phyloP scores from a whole-genome alignment of 2,329 filamentous ascomycete species.

The Verticillium klebahnii region DNA sequence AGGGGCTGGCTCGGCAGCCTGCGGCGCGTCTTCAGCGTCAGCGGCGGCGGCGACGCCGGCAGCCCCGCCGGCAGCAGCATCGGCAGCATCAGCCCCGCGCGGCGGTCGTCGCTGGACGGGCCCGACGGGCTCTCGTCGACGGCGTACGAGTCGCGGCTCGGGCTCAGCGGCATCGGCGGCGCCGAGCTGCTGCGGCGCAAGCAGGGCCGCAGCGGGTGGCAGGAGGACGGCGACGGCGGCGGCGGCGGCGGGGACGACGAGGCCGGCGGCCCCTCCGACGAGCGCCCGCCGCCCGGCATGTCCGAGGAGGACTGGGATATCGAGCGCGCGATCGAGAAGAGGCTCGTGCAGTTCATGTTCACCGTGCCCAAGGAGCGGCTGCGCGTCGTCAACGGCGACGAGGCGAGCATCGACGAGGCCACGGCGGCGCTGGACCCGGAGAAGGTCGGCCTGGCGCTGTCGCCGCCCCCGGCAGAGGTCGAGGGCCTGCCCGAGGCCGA shows the following conservation, averaged over 20 bases:
- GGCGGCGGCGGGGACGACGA: slow-evolving; percentile 36
- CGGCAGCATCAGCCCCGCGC: neutral
- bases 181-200: slow-evolving; percentile 45
- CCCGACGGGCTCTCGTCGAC: slow-evolving; percentile 25
- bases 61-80: slow-evolving; percentile 15
- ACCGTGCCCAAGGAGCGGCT: slow-evolving; percentile 84
- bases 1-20: slow-evolving; percentile 65
- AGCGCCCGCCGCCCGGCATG: slow-evolving; percentile 42
- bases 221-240: slow-evolving; percentile 44
- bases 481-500: slow-evolving; percentile 1
- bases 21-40: slow-evolving; percentile 55
- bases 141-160: slow-evolving; percentile 40
- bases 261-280: slow-evolving; percentile 1
- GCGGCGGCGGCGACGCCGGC: slow-evolving; percentile 14
- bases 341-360: slow-evolving; percentile 79
- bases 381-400: slow-evolving; percentile 80
- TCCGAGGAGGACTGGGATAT: slow-evolving; percentile 68
- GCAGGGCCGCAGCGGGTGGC: slow-evolving; percentile 53
- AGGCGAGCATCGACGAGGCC: slow-evolving; percentile 24
- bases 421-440: slow-evolving; percentile 39
- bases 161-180: slow-evolving; percentile 38
- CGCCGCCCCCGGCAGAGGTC: slow-evolving; percentile 5
- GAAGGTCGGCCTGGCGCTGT: slow-evolving; percentile 14
- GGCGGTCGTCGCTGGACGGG: slow-evolving; percentile 20
- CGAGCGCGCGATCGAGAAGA: slow-evolving; percentile 64